Base-by-base conservation (phyloP, 345 rosid species). In the Salix dunnii region DNA sequence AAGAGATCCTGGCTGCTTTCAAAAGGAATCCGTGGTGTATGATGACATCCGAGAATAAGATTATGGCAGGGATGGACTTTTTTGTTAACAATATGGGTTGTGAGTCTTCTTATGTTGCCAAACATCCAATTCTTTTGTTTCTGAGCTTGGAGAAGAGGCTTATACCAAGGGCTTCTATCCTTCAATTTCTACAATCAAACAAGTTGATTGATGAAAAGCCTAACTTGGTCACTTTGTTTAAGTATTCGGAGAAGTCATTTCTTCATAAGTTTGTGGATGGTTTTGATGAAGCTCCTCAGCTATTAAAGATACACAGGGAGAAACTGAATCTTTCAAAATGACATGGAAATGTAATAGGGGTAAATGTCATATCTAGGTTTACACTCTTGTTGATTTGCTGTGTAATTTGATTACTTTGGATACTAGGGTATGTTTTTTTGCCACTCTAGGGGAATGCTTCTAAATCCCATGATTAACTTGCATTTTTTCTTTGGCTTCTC, bases 61-160 rank as follows among this genome's bases (percentile, higher is more conserved):
- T 81, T 43, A 42, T 16, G 68, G 64, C 31, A 14, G 28, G 46
- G 23, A 80, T 80, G 84, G 79, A 83, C 9, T 74, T 61, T 36
- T 67, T 74, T 43, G 77, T 77, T 14, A 76, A 77, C 11, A 30
- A 58, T 48, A 72, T 81, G 71, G 80, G 30, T n/a, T 28, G 55
- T 46, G 77, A 68, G 14, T 17, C 77, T 49, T 77, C 78, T 0
- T 12, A 7, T 51, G 51, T 81, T n/a, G 72, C 33, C 40, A 21
- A 49, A 30, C 2, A 2, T 17, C 76, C 78, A 0, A 3, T 0
- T 14, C 30, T 69, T 18, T 10, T 81, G 2, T 2, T 7, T 6
- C 21, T 53, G 16, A 63, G 81, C 74, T 27, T 74, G 40, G 71
- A 74, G 46, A 77, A 70, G 60, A 77, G 73, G 7, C 25, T 76